Evolutionary conservation across 2,329 filamentous ascomycete species (phyloP), one percentile per base, ranked within the genome.

Genomic region (Rasamsonia emersonii): DNA sequence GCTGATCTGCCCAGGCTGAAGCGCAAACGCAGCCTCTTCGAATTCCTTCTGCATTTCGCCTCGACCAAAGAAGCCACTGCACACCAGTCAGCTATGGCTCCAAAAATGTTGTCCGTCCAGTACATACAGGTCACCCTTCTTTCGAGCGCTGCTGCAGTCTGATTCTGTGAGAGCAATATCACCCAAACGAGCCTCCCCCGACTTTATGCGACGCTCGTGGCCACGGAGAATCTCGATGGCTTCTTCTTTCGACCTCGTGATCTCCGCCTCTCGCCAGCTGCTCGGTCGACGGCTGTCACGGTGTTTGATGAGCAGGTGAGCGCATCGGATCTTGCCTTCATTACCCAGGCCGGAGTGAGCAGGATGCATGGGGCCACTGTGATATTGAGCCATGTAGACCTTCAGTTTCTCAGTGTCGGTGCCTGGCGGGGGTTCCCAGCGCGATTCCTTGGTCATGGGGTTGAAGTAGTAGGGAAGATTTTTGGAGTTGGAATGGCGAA

Each of bases 381-480:
- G 86, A 60, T 94, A 75, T 47, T 74, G 71, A 21, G 83, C 86
- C 86, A 98, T 96, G 70, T 93, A 95, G 41, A 76, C 62, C 71
- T 95, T 96, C 44, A 98, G 76, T 64, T 82, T 86, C 49, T 95
- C 86, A 36, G 83, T 83, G 64, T 98, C 85, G 47, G 88, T 91
- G 43, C 80, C 84, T 26, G 75, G 59, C 6, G 91, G 91, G 3
- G 91, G 89, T 57, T 96, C 91, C 91, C 91, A 98, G 64, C 85
- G 77, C 42, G 91, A 96, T 56, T 86, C 78, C 59, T 88, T 89
- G 42, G 86, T 84, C 46, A 65, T 67, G 27, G 81, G 69, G 64
- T 95, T 93, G 80, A 95, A 96, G 70, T 96, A 98, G 71, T 98
- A 98, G 21, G 91, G 91, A 20, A 96, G 81, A 65, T 93, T 93